Conservation (phyloP, 1,139 yeast genomes). For the Lodderomyces beijingensis region DNA sequence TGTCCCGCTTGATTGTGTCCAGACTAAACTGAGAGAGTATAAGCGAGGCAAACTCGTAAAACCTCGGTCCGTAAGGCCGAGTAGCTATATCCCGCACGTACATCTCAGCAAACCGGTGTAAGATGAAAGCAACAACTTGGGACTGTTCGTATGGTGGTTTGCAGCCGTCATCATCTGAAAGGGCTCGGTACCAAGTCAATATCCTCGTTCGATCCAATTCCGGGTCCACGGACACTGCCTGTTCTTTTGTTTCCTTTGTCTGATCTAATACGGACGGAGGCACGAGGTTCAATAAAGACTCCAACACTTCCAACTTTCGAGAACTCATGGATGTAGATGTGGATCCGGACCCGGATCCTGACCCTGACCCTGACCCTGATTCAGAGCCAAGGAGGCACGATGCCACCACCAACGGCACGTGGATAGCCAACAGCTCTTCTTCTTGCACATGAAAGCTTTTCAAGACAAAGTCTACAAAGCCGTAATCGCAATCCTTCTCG, state of each 20-base stretch:
- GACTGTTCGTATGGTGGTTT: background rate
- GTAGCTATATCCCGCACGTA: background rate
- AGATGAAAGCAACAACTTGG: conserved; percentile 1
- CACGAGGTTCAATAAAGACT: conserved; percentile 8
- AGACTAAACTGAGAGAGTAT: background rate
- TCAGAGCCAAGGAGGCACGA: conserved; percentile 42
- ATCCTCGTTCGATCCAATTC: too few relatives aligned
- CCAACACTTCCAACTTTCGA: conserved; percentile 33
- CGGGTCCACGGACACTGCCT: too few relatives aligned
- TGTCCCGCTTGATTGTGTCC: background rate
- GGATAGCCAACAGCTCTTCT: conserved; percentile 77
- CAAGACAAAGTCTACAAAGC: conserved; percentile 54
- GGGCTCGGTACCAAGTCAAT: background rate
- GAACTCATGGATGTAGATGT: conserved; percentile 11
- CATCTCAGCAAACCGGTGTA: background rate
- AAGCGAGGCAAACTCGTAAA: background rate
- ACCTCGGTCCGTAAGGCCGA: background rate
- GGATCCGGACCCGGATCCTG: too few relatives aligned
- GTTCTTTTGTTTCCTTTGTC: background rate
- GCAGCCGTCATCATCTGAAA: background rate
- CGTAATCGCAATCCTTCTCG: conserved; percentile 21
- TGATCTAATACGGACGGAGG: background rate
- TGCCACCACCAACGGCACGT: conserved; percentile 65
- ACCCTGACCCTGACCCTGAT: too few relatives aligned
- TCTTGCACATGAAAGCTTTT: conserved; percentile 70